These are phyloP conservation scores for Colletotrichum trifolii DNA, from an alignment of 2,329 filamentous ascomycete genomes.

Conservation along the genomic window DNA sequence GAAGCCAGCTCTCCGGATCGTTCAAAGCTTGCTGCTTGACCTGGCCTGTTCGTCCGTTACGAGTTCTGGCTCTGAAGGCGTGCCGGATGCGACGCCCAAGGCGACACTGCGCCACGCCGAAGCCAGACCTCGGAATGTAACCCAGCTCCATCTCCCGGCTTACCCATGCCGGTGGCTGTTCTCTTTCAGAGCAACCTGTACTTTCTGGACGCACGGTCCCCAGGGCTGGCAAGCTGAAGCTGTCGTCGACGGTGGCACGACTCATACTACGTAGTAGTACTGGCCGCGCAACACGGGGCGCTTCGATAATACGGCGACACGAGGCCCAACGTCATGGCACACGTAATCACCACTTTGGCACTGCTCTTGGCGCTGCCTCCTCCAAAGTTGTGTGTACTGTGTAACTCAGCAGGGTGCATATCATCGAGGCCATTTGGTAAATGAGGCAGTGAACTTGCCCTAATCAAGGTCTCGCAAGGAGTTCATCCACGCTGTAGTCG, in stretches of 20 bases:
- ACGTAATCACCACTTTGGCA: slow-evolving; percentile 21
- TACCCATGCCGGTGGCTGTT: slow-evolving; percentile 26
- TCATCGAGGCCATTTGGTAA: neutral
- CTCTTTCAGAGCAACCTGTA: slow-evolving; percentile 19
- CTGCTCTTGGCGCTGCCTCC: neutral
- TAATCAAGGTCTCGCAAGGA: neutral
- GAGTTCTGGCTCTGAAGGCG: slow-evolving; percentile 7
- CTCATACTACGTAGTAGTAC: slow-evolving; percentile 17
- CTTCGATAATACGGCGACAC: slow-evolving; percentile 5
- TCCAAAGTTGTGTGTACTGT: no score
- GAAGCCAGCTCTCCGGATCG: slow-evolving; percentile 27
- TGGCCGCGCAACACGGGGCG: slow-evolving; percentile 7
- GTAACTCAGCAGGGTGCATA: neutral
- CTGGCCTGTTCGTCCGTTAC: neutral
- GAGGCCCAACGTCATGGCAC: slow-evolving; percentile 23
- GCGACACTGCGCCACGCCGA: slow-evolving; percentile 33
- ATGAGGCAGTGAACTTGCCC: neutral
- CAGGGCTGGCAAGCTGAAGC: slow-evolving; percentile 21
- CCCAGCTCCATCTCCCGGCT: slow-evolving; percentile 24
- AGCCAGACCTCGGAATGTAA: slow-evolving; percentile 26
- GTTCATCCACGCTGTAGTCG: no score
- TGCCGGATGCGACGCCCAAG: slow-evolving; percentile 21
- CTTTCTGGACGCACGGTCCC: slow-evolving; percentile 7
- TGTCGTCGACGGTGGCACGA: slow-evolving; percentile 17
- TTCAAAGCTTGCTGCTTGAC: slow-evolving; percentile 23